Evolutionary conservation across 2,329 filamentous ascomycete genomes (phyloP), one percentile per base, ranked within the genome.

Genomic region (Fusarium tupiense): DNA sequence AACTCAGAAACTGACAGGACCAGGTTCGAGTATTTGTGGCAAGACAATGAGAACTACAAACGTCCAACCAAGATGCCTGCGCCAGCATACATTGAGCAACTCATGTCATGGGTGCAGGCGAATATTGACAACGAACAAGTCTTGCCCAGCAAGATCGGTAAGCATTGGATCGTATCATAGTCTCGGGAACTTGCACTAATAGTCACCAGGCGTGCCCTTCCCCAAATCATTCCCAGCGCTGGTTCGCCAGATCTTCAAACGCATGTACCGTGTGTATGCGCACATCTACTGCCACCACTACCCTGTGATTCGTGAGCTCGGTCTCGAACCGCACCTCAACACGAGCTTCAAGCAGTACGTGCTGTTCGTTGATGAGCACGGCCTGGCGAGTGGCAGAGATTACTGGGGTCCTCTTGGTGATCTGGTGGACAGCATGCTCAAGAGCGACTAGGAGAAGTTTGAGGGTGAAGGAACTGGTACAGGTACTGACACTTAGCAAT

Each of bases 241-340:
- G 64, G 92, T 98, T 72, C 93, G 94, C 76, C 96, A 98, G 85
- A 95, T 99, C 82, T 98, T 98, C 91, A 99, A 99, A 89, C 93
- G 96, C 81, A 92, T 99, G 86, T 99, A 98, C 85, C 93, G 96
- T 77, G 96, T 99, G 72, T 99, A 99, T 83, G 96, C 96, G 49
- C 96, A 99, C 86, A 98, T 99, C 79, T 99, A 99, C 90, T 99
- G 97, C 87, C 96, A 99, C 84, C 96, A 99, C 86, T 99, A 99
- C 85, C 95, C 95, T 41, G 95, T 99, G 76, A 93, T 99, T 77
- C 93, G 97, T 67, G 95, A 98, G 82, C 90, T 99, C 44, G 96
- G 96, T 29, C 89, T 99, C 67, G 96, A 99, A 84, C 95, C 97
- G 50, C 96, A 99, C 84, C 90, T 99, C 75, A 99, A 99, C 85